Base-by-base conservation (phyloP, 2,329 filamentous ascomycete species). In the Neonectria coccinea region DNA sequence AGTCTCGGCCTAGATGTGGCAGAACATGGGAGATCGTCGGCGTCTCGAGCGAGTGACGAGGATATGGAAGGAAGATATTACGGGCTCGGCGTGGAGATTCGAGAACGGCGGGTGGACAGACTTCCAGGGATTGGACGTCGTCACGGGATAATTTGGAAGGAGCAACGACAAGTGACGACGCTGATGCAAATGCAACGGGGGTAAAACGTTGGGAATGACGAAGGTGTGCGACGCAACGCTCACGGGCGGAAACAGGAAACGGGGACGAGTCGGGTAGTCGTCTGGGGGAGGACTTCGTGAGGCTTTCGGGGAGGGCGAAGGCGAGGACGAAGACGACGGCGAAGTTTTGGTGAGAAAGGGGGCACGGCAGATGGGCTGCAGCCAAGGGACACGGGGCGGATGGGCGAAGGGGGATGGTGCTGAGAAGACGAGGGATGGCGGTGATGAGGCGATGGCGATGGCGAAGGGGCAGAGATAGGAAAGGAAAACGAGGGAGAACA, bases 11-110 rank as follows among this genome's bases (percentile, higher is more conserved):
- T 75, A 77, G 57, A 68, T 74, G 64, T 67, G 62, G 65, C 72
- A 73, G 65, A 73, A 77, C 78, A 80, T 79, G 73, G 73, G 70
- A 71, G 59, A 69, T 69, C 58, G 68, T 69, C 52, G 67, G 69
- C 45, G 58, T 64, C 53, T 71, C 67, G 66, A 70, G 64, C 65
- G 66, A 67, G 47, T 63, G 65, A 70, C 56, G 65, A 54, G 67
- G 64, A 66, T 58, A 64, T 50, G 58, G 65, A 58, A 61, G 59
- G 42, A 54, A 69, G 67, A 62, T 75, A 75, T 76, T 74, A 77
- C 75, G 67, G 64, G 61, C 64, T 70, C 67, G 67, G 69, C 61
- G 56, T 61, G 63, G 62, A 70, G 67, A 55, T 56, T 65, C 62
- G 65, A 68, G 61, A 62, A 59, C 60, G 62, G 65, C 27, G 61